Percentiles rank a stretch among this genome's conserved stretches.
Evolutionary conservation across 768 basidiomycete species (phyloP).

Genomic region (Leccinum disarticulatum): DNA sequence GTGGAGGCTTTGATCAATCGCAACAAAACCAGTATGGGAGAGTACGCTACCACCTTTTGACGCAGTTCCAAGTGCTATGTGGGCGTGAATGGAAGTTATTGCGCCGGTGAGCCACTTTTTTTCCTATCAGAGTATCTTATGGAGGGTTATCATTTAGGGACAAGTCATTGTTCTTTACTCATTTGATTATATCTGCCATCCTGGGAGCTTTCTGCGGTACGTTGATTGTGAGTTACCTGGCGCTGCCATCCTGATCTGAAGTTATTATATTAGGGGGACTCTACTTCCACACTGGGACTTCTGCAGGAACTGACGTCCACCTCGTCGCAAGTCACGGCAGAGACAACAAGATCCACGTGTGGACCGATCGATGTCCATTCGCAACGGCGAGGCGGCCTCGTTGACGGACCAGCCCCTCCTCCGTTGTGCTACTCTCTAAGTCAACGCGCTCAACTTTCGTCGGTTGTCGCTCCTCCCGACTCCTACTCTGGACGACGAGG

Average conservation of each 20-base stretch:
- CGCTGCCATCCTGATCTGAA: no score
- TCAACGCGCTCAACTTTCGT: constrained; percentile 94
- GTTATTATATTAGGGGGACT: no score
- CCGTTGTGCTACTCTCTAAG: constrained; percentile 66
- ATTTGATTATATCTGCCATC: no score
- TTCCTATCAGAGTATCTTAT: not conserved
- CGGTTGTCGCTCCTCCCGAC: constrained; percentile 69
- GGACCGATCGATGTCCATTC: constrained; percentile 45
- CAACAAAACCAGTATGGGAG: no score
- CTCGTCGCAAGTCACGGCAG: constrained; percentile 70
- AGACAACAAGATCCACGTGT: no score
- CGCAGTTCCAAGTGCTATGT: constrained; percentile 69
- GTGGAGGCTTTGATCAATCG: no score
- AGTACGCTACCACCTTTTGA: no score
- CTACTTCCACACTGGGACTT: no score
- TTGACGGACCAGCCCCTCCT: constrained; percentile 50
- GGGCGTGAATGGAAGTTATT: constrained; percentile 87
- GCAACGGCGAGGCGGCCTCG: constrained; percentile 56
- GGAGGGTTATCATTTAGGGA: no score
- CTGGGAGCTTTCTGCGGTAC: no score
- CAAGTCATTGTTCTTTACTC: no score
- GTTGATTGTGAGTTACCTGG: no score
- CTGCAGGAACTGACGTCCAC: constrained; percentile 1
- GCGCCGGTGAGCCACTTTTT: constrained; percentile 44
- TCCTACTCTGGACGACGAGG: constrained; percentile 13